These are phyloP conservation scores for Lanmaoa rubissima DNA, from an alignment of 768 basidiomycete species.

Conservation along the genomic window DNA sequence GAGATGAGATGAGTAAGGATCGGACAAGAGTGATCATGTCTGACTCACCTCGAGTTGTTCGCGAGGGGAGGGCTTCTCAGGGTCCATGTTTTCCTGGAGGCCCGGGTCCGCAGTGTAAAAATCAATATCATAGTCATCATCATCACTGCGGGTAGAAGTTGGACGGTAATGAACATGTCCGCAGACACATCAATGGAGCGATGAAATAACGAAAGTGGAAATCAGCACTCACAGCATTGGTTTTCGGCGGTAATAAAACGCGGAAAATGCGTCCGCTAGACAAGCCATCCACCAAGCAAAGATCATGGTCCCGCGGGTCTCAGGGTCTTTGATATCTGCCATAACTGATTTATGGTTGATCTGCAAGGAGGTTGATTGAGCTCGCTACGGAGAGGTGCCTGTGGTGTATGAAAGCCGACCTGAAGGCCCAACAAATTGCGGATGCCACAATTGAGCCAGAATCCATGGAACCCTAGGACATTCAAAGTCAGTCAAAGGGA, in stretches of 20 bases:
- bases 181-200: slow-evolving; percentile 8
- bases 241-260: slow-evolving; percentile 82
- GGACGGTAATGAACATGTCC: slow-evolving; percentile 24
- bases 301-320: slow-evolving; percentile 79
- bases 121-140: slow-evolving; percentile 88
- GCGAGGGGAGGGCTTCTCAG: slow-evolving; percentile 59
- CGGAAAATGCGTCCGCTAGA: slow-evolving; percentile 77
- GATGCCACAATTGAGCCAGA: slow-evolving; percentile 78
- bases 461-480: slow-evolving; percentile 71
- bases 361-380: slow-evolving; percentile 36
- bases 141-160: slow-evolving; percentile 47
- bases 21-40: background rate
- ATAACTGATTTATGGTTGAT: slow-evolving; percentile 84
- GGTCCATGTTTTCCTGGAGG: slow-evolving; percentile 45
- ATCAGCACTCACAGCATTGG: slow-evolving; percentile 57
- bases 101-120: slow-evolving; percentile 77
- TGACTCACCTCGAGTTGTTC: slow-evolving; percentile 73
- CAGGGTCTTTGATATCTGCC: slow-evolving; percentile 68
- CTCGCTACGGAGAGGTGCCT: slow-evolving; percentile 1
- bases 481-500: slow-evolving; percentile 16
- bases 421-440: slow-evolving; percentile 77
- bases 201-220: slow-evolving; percentile 1
- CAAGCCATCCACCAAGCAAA: slow-evolving; percentile 96
- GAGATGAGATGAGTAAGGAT: slow-evolving; percentile 11
- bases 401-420: slow-evolving; percentile 37